Conservation (phyloP, 768 basidiomycete species). For the Phanerochaete sordida region DNA sequence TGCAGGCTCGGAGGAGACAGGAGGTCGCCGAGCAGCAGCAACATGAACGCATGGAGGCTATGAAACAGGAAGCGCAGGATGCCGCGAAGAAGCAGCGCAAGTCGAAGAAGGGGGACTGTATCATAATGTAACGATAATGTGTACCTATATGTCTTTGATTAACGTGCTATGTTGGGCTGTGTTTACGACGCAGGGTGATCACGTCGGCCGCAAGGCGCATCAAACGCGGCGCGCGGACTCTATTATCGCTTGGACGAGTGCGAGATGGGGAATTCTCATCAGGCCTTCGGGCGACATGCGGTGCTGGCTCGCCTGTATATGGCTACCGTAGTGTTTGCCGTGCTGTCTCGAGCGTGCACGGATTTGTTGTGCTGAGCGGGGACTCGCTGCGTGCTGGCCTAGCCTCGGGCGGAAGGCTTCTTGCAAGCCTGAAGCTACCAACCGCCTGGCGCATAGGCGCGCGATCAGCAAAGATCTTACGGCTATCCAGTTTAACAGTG, state of each 20-base stretch:
- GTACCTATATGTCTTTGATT: not conserved
- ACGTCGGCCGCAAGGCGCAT: not conserved
- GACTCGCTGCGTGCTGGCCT: not conserved
- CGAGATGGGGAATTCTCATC: not conserved
- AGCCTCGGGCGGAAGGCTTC: not conserved
- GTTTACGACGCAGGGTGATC: not conserved
- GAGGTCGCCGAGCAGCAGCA: slow-evolving; percentile 31
- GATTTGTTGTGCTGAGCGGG: too few relatives aligned
- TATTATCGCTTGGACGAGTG: not conserved
- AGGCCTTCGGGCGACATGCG: not conserved
- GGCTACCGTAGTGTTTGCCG: not conserved
- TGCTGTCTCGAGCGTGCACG: not conserved
- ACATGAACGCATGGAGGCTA: slow-evolving; percentile 10
- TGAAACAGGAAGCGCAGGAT: slow-evolving; percentile 19
- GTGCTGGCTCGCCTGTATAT: not conserved
- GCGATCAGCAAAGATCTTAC: not conserved
- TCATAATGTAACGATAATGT: slow-evolving; percentile 18
- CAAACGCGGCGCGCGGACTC: not conserved
- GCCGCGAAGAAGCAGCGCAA: slow-evolving; percentile 32
- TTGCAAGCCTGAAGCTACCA: not conserved
- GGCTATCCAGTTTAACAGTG: not conserved
- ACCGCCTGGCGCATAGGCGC: not conserved
- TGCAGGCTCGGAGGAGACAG: slow-evolving; percentile 32
- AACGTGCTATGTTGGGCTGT: not conserved
- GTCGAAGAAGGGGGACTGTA: slow-evolving; percentile 24